Evolutionary conservation across 495 filamentous ascomycete genomes (phyloP).

Genomic region (Penicillium robsamsonii): DNA sequence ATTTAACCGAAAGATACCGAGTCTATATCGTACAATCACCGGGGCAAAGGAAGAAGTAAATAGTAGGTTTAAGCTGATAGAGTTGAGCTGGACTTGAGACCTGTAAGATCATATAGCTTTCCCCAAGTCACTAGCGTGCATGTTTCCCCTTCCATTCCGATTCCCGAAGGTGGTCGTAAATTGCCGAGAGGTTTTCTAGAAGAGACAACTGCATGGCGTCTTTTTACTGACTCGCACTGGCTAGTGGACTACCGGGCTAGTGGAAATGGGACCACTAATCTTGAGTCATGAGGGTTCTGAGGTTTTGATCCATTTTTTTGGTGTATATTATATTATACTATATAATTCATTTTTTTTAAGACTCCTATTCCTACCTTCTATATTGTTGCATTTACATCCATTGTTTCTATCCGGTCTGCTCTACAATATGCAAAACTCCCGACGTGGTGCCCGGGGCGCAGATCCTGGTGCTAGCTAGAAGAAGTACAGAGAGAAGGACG

Average conservation of each 20-base stretch:
- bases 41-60: conserved; percentile 5
- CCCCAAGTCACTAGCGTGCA: background rate
- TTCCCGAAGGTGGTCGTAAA: conserved; percentile 1
- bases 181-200: conserved; percentile 5
- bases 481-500: background rate
- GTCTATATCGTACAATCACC: background rate
- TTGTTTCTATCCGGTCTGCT: conserved; percentile 14
- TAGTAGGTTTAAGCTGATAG: background rate
- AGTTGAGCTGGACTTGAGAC: background rate
- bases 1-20: conserved; percentile 2
- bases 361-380: background rate
- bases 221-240: conserved; percentile 1
- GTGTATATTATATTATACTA: background rate
- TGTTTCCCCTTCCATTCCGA: background rate
- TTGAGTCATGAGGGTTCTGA: conserved; percentile 18
- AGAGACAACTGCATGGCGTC: conserved; percentile 18
- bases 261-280: conserved; percentile 5
- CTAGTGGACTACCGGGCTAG: background rate
- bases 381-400: conserved; percentile 16
- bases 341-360: background rate
- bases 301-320: background rate
- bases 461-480: background rate
- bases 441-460: conserved; percentile 2
- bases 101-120: background rate
- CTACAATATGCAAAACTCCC: background rate